Conservation (phyloP, 106 monocot species). For the Acorus gramineus region DNA sequence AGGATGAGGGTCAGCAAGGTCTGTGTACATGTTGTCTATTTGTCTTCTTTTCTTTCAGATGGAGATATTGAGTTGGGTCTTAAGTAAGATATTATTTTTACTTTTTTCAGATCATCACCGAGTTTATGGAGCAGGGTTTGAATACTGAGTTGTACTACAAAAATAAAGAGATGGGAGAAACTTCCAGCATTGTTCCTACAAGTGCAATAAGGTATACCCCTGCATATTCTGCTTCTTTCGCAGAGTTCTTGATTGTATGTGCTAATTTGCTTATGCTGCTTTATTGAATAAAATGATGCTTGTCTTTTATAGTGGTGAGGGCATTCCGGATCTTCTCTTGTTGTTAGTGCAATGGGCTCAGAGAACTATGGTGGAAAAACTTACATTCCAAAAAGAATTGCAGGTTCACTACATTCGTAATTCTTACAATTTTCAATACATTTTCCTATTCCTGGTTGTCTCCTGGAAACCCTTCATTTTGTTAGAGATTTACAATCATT, state of each 20-base stretch:
- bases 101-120: conserved; percentile 54
- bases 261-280: neutral
- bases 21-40: neutral
- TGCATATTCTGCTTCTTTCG: neutral
- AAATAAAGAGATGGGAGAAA: conserved; percentile 93
- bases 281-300: conserved; percentile 3
- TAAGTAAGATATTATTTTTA: neutral
- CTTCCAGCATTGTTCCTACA: conserved; percentile 92
- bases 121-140: conserved; percentile 86
- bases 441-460: no score
- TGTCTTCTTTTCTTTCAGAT: neutral
- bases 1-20: conserved; percentile 81
- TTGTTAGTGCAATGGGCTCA: conserved; percentile 89
- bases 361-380: conserved; percentile 90
- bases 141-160: conserved; percentile 96
- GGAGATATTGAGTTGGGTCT: neutral
- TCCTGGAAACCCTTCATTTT: no score
- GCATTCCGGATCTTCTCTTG: conserved; percentile 85
- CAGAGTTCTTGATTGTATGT: neutral
- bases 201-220: conserved; percentile 79
- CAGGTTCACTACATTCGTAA: conserved; percentile 35
- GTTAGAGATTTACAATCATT: no score
- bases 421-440: neutral
- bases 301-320: conserved; percentile 66
- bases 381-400: conserved; percentile 82